Evolutionary conservation across 2,329 filamentous ascomycete species (phyloP).

Genomic region (Trichocomaceae sp.): DNA sequence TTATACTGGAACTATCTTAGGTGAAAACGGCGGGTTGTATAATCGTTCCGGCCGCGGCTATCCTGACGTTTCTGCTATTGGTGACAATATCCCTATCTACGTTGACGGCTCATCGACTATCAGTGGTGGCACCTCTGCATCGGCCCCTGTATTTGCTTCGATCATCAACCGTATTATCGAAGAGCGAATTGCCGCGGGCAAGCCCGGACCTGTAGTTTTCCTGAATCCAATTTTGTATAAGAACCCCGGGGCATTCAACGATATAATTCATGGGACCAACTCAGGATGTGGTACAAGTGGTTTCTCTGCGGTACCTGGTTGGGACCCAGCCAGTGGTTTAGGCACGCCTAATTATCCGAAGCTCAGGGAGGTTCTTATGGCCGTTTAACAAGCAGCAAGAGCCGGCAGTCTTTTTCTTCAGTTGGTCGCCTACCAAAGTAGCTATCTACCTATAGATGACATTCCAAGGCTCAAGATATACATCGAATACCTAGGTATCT

Average conservation of each 20-base stretch:
- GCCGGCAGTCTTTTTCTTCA: background rate
- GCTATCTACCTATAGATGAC: too few relatives aligned
- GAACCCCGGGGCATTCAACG: conserved; percentile 6
- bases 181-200: conserved; percentile 47
- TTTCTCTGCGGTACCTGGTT: conserved; percentile 16
- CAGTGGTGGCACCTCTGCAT: conserved; percentile 32
- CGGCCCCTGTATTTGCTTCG: conserved; percentile 53
- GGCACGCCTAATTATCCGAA: conserved; percentile 22
- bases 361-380: conserved; percentile 8
- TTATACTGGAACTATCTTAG: conserved; percentile 8
- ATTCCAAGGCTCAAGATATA: too few relatives aligned
- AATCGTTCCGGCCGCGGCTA: conserved; percentile 51
- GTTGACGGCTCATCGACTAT: background rate
- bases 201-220: conserved; percentile 23
- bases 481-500: too few relatives aligned
- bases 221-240: conserved; percentile 10
- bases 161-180: conserved; percentile 59
- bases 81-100: conserved; percentile 6
- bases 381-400: background rate
- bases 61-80: conserved; percentile 55
- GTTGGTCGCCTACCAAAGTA: too few relatives aligned
- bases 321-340: conserved; percentile 28
- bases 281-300: conserved; percentile 6
- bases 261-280: conserved; percentile 5
- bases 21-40: conserved; percentile 29